Evolutionary conservation across 768 basidiomycete genomes (phyloP).

Genomic region (Agaricus subrufescens): DNA sequence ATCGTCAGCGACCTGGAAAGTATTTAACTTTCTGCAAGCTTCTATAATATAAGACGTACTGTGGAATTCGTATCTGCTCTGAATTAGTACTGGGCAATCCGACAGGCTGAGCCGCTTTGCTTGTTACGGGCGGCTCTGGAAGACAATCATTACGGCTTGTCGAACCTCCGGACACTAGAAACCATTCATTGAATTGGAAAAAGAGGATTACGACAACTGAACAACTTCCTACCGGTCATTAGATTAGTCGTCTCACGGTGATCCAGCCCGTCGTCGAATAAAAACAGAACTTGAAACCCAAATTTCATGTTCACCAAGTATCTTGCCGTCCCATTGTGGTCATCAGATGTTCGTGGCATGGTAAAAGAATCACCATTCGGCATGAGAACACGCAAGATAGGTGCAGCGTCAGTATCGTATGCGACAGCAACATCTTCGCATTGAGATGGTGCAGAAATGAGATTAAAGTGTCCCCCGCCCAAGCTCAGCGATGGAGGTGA

Average conservation of each 20-base stretch:
- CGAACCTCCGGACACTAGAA: not conserved
- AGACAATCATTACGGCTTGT: constrained; percentile 6
- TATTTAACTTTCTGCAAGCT: not conserved
- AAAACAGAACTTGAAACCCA: constrained; percentile 34
- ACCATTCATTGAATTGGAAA: not conserved
- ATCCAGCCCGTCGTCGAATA: constrained; percentile 36
- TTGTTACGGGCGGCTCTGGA: not conserved
- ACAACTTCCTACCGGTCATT: constrained; percentile 28
- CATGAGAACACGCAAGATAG: constrained; percentile 34
- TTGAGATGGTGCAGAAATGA: constrained; percentile 33
- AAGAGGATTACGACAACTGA: not conserved
- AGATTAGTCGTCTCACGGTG: constrained; percentile 37
- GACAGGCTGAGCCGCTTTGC: not conserved
- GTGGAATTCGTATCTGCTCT: not conserved
- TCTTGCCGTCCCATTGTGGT: constrained; percentile 29
- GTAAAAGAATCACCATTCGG: constrained; percentile 26
- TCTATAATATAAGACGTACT: not conserved
- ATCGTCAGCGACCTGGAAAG: constrained; percentile 38
- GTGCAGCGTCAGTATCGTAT: constrained; percentile 31
- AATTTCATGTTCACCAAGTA: constrained; percentile 38
- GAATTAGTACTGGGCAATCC: not conserved
- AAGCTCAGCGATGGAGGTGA: constrained; percentile 6
- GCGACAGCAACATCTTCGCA: constrained; percentile 44
- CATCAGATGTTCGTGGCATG: constrained; percentile 22
- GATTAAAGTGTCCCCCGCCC: constrained; percentile 22